Base-by-base conservation (phyloP, 2,329 filamentous ascomycete genomes). In the Apiospora sp. region DNA sequence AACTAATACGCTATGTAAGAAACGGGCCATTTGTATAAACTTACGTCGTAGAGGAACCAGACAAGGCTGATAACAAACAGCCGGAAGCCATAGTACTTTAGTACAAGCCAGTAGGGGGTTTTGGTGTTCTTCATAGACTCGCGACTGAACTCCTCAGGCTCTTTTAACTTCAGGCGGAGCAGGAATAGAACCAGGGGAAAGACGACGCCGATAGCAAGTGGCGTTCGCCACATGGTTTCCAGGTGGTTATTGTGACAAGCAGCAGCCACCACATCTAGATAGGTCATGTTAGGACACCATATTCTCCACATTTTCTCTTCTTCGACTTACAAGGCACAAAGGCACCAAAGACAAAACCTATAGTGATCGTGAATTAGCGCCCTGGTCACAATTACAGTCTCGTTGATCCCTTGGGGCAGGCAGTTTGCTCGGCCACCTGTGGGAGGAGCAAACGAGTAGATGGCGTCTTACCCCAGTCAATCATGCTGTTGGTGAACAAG, bases 401-500 rank as follows among this genome's bases (percentile, higher is more conserved):
- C 19, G 19, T n/a, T 41, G 37, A 19, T n/a, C 58, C 19, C 8
- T 1, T 6, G 10, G 34, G 14, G 30, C 8, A 37, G 30, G 6
- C 27, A 14, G 22, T 34, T 24, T 34, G 27, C 16, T 22, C 14
- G 54, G 27, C 16, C 27, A 27, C 5, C 19, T 19, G 16, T 46
- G 14, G 19, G 22, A 37, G 16, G 5, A 30, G 19, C 30, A 22
- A 37, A 7, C 16, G 58, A n/a, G 41, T 3, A 19, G 58, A 6
- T 41, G 19, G 19, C 10, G 30, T n/a, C 58, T 64, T 64, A 64
- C 58, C 95, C 79, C 83, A 89, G 79, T 97, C 94, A 73, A 97
- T 97, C 86, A 95, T 93, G 34, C 93, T 90, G 82, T 97, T 97
- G 67, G 94, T 97, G 82, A 96, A 97, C 75, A 97, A 87, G 77